A percentile compares a stretch with the other conserved stretches of the same genome.
These are phyloP conservation scores for Dryas drummondii DNA, from an alignment of 306 rosid species.

Conservation along the genomic window DNA sequence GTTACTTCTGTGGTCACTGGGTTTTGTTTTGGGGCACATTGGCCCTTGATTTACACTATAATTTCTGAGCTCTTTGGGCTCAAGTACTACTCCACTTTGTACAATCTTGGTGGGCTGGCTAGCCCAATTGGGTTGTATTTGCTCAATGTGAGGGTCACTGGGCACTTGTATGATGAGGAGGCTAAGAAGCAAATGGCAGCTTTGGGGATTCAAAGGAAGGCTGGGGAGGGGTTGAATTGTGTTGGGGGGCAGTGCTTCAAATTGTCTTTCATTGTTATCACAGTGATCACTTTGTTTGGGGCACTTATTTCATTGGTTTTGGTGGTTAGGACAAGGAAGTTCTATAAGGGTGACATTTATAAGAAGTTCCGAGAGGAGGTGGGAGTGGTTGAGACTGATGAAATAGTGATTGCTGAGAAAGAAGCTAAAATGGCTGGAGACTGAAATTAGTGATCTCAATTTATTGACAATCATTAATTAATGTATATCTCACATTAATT, in stretches of 20 bases:
- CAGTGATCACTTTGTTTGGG: slow-evolving; percentile 29
- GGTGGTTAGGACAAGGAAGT: slow-evolving; percentile 34
- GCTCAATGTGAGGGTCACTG: slow-evolving; percentile 40
- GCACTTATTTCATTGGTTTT: slow-evolving; percentile 29
- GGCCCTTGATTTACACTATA: slow-evolving; percentile 35
- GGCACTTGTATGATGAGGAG: slow-evolving; percentile 37
- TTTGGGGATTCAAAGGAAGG: slow-evolving; percentile 21
- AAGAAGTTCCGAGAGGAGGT: slow-evolving; percentile 15
- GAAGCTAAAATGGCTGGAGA: too few relatives aligned
- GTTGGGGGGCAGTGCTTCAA: slow-evolving; percentile 30
- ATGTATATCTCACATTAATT: too few relatives aligned
- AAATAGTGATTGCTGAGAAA: too few relatives aligned
- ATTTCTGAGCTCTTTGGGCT: slow-evolving; percentile 47
- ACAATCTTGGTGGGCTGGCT: slow-evolving; percentile 33
- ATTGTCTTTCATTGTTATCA: slow-evolving; percentile 33
- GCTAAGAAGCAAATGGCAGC: slow-evolving; percentile 36
- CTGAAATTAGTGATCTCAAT: too few relatives aligned
- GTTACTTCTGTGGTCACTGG: slow-evolving; percentile 31
- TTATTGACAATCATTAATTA: too few relatives aligned
- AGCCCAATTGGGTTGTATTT: slow-evolving; percentile 42
- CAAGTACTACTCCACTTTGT: slow-evolving; percentile 40
- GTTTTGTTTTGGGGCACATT: slow-evolving; percentile 36
- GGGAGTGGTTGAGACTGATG: background rate
- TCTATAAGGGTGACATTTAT: slow-evolving; percentile 37
- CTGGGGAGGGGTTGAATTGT: slow-evolving; percentile 36